phyloP scores from a whole-genome alignment of 768 basidiomycete species.

The Asterophora parasitica region DNA sequence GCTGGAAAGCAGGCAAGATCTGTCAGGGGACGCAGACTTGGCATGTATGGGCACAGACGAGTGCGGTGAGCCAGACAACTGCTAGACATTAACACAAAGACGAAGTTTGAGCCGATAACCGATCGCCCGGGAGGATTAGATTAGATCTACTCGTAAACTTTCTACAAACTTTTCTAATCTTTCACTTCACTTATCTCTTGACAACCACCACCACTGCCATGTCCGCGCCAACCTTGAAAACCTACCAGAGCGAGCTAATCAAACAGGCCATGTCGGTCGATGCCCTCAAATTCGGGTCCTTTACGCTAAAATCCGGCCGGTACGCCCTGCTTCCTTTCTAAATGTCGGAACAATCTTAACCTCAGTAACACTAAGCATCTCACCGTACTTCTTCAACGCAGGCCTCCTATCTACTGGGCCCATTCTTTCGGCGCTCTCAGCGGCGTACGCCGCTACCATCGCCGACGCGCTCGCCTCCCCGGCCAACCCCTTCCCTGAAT shows the following conservation, averaged over 20 bases:
- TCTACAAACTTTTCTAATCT: background rate
- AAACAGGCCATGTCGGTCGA: constrained; percentile 61
- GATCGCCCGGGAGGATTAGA: background rate
- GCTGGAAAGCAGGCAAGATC: background rate
- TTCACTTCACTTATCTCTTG: background rate
- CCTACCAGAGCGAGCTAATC: constrained; percentile 64
- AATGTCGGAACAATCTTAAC: background rate
- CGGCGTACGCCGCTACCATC: constrained; percentile 83
- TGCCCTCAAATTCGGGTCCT: constrained; percentile 86
- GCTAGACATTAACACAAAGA: background rate
- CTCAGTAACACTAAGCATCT: constrained; percentile 43
- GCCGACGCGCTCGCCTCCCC: constrained; percentile 38
- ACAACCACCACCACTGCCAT: background rate
- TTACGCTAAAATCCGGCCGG: constrained; percentile 94
- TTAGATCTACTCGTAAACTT: background rate
- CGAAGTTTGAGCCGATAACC: background rate
- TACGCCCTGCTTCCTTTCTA: constrained; percentile 31
- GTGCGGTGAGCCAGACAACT: background rate
- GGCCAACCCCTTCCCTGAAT: constrained; percentile 31
- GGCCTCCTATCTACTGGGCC: constrained; percentile 82
- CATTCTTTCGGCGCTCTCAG: constrained; percentile 69
- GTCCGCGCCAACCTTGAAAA: constrained; percentile 28
- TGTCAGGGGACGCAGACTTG: background rate
- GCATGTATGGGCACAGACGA: background rate
- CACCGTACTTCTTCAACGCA: constrained; percentile 98